These are phyloP conservation scores for Solanum medicagineum DNA, from an alignment of 257 asterid genomes.

Conservation along the genomic window DNA sequence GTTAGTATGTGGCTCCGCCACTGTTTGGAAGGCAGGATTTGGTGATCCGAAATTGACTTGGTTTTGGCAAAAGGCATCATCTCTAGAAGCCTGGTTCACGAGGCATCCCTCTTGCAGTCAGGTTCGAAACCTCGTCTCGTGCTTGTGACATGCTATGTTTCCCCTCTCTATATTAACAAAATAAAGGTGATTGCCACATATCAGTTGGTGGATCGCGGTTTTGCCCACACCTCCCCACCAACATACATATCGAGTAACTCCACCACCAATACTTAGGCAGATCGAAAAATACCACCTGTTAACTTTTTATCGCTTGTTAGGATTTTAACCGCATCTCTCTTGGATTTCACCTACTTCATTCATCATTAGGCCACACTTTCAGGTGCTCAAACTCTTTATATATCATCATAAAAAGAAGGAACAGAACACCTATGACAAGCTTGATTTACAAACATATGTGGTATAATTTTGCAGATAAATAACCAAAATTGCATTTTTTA, in stretches of 20 bases:
- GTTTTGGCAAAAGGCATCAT: neutral
- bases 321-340: neutral
- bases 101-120: neutral
- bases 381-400: neutral
- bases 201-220: neutral
- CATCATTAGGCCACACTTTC: neutral
- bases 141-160: neutral
- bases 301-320: neutral
- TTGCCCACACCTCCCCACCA: neutral
- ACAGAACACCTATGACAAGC: neutral
- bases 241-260: neutral
- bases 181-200: neutral
- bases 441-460: neutral
- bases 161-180: neutral
- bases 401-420: neutral
- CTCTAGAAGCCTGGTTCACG: neutral
- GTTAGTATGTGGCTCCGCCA: too few species aligned
- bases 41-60: neutral
- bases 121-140: neutral
- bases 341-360: neutral
- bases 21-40: neutral
- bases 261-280: neutral
- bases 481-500: neutral
- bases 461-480: neutral
- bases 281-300: neutral